phyloP scores from a whole-genome alignment of 208 protist species.

The Leishmania tropica region DNA sequence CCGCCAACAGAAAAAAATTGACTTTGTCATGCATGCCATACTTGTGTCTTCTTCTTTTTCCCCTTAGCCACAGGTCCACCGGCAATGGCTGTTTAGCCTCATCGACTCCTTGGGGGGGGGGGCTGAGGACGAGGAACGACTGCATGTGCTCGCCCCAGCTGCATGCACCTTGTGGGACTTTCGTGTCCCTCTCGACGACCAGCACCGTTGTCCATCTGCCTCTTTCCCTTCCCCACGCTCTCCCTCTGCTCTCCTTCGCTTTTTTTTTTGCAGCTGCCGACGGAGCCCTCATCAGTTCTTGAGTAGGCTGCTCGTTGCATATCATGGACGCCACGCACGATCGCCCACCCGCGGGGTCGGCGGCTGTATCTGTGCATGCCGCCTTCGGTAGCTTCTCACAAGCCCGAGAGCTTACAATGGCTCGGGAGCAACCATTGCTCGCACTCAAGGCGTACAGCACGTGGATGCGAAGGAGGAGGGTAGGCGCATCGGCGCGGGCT shows the following conservation, averaged over 20 bases:
- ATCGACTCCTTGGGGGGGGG: neutral
- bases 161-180: neutral
- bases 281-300: neutral
- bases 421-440: constrained; percentile 34
- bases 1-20: neutral
- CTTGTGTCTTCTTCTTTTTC: constrained; percentile 5
- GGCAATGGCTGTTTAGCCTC: neutral
- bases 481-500: constrained; percentile 6
- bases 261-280: neutral
- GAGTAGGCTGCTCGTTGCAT: neutral
- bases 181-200: neutral
- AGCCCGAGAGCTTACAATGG: constrained; percentile 20
- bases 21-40: neutral
- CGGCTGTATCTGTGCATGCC: neutral
- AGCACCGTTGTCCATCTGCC: neutral
- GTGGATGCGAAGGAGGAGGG: constrained; percentile 14
- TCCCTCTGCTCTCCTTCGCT: neutral
- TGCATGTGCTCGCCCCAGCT: neutral
- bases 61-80: neutral
- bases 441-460: constrained; percentile 43
- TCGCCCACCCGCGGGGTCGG: neutral
- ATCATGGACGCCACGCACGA: neutral
- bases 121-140: neutral
- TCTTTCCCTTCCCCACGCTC: neutral
- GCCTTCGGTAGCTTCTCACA: neutral